phyloP scores from a whole-genome alignment of 345 rosid genomes.

The Linum trigynum region DNA sequence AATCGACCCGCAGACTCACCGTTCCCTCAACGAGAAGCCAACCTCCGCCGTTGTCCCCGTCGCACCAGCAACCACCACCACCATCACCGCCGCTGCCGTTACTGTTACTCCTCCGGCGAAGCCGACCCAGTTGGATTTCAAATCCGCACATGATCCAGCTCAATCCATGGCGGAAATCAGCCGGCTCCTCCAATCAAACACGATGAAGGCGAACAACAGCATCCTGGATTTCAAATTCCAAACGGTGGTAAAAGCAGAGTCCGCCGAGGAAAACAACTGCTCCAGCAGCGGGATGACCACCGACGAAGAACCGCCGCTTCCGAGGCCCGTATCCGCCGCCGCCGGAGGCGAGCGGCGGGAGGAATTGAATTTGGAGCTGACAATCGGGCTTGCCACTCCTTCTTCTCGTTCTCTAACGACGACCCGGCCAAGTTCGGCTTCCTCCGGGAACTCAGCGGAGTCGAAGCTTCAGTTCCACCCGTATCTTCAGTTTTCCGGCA shows the following conservation, averaged over 20 bases:
- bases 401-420: neutral
- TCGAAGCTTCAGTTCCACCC: slow-evolving; percentile 23
- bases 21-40: slow-evolving; percentile 27
- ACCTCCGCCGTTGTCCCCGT: neutral
- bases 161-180: no score
- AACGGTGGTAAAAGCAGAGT: slow-evolving; percentile 19
- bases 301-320: slow-evolving; percentile 34
- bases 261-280: slow-evolving; percentile 36
- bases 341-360: slow-evolving; percentile 4
- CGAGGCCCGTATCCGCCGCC: neutral
- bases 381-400: slow-evolving; percentile 31
- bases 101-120: neutral
- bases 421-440: slow-evolving; percentile 7
- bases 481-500: slow-evolving; percentile 6
- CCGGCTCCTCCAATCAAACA: neutral
- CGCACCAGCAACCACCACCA: no score
- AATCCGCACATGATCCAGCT: neutral
- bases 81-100: neutral
- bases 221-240: slow-evolving; percentile 5
- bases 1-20: slow-evolving; percentile 46
- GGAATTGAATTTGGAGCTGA: slow-evolving; percentile 40
- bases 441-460: slow-evolving; percentile 31
- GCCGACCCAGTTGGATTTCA: neutral
- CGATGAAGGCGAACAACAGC: neutral
- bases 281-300: slow-evolving; percentile 47